These are phyloP conservation scores for Silene latifolia DNA, from an alignment of 148 eudicot genomes.

Conservation along the genomic window DNA sequence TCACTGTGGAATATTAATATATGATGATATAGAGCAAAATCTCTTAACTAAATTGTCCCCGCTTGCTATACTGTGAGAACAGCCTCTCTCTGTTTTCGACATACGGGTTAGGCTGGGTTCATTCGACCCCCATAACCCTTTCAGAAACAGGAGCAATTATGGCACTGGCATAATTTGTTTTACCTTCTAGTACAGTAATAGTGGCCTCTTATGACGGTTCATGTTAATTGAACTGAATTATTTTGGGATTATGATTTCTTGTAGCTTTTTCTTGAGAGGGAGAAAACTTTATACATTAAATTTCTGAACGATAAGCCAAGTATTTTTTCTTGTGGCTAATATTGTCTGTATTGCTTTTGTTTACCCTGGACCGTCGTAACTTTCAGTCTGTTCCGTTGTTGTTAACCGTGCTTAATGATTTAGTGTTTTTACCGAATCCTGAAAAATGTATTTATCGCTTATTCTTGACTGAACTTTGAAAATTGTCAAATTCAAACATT, in stretches of 20 bases:
- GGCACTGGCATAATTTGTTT: not conserved
- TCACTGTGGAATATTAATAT: not conserved
- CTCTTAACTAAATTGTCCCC: not conserved
- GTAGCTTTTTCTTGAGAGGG: not conserved
- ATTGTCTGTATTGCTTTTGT: not conserved
- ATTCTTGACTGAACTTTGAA: not conserved
- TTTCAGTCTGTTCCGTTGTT: not conserved
- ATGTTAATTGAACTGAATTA: not conserved
- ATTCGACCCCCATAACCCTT: not conserved
- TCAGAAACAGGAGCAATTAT: not conserved
- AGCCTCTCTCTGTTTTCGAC: not conserved
- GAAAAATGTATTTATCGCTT: not conserved
- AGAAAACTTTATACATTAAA: not conserved
- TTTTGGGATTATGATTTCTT: constrained; percentile 2
- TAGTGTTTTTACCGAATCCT: not conserved
- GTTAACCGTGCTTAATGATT: not conserved
- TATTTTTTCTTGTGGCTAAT: not conserved
- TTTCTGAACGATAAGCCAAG: not conserved
- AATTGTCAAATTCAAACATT: not conserved
- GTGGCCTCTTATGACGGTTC: not conserved
- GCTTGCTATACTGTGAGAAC: not conserved
- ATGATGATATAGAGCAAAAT: constrained; percentile 1
- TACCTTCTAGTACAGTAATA: not conserved
- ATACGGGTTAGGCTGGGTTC: not conserved
- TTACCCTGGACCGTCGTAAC: not conserved